Percentiles rank a stretch among this genome's conserved stretches.
Evolutionary conservation across 208 protist genomes (phyloP).

Genomic region (Herpetomonas samuelpessoai): DNA sequence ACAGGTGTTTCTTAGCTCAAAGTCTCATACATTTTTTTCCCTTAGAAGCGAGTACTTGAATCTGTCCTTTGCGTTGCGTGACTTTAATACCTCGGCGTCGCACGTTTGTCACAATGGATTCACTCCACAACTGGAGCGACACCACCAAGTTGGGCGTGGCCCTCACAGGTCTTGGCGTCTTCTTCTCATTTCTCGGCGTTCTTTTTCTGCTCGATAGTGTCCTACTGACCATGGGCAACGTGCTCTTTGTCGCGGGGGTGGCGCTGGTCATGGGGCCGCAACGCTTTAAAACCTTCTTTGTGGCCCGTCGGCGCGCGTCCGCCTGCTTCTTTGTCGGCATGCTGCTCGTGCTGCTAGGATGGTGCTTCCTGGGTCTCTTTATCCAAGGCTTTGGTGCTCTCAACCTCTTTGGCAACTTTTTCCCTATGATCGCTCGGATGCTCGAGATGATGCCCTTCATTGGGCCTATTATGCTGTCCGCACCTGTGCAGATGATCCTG

Average conservation of each 20-base stretch:
- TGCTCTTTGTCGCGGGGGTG: constrained; percentile 84
- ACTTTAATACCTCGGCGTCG: too few species aligned
- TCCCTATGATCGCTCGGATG: constrained; percentile 82
- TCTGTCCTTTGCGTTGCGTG: too few species aligned
- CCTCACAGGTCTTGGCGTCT: constrained; percentile 75
- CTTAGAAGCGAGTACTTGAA: too few species aligned
- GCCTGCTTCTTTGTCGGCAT: constrained; percentile 88
- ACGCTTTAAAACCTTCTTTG: constrained; percentile 79
- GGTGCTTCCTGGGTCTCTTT: constrained; percentile 78
- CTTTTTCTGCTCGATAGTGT: constrained; percentile 82
- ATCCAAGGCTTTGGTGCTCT: constrained; percentile 84
- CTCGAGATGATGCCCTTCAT: constrained; percentile 85
- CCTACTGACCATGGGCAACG: constrained; percentile 89
- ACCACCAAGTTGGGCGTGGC: constrained; percentile 87
- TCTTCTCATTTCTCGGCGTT: constrained; percentile 79
- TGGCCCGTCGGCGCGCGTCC: constrained; percentile 66
- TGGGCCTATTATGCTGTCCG: constrained; percentile 66
- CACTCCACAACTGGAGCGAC: constrained; percentile 87
- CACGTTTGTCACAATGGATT: too few species aligned
- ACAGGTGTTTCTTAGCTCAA: too few species aligned
- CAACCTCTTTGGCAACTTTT: constrained; percentile 92
- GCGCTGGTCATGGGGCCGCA: constrained; percentile 82
- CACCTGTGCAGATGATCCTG: constrained; percentile 55
- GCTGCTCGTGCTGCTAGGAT: constrained; percentile 71
- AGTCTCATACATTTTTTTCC: too few species aligned